Conservation (phyloP, 139 green algal species). For the Tetraselmis striata region DNA sequence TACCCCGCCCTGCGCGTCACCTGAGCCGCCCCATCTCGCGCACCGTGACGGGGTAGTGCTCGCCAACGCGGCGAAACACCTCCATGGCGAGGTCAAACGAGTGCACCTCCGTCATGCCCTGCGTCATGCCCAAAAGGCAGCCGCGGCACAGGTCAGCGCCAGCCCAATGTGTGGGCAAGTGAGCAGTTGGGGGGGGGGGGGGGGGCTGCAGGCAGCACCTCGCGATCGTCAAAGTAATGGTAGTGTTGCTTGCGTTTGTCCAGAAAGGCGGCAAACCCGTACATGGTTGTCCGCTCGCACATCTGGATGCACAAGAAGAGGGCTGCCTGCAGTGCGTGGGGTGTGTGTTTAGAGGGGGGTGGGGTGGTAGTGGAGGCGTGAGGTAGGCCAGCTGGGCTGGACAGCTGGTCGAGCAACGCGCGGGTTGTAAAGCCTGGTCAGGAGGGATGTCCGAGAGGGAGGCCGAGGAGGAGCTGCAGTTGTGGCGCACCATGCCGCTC, state of each 20-base stretch:
- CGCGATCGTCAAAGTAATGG: slow-evolving; percentile 24
- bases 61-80: slow-evolving; percentile 5
- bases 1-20: too few relatives aligned
- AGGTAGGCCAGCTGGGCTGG: too few relatives aligned
- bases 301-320: slow-evolving; percentile 17
- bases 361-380: too few relatives aligned
- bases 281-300: slow-evolving; percentile 18
- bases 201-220: too few relatives aligned
- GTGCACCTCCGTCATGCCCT: slow-evolving; percentile 21
- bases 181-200: too few relatives aligned
- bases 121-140: slow-evolving; percentile 2
- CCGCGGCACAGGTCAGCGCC: too few relatives aligned
- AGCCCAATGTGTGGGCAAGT: too few relatives aligned
- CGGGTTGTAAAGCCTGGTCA: too few relatives aligned
- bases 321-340: neutral
- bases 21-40: neutral
- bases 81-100: slow-evolving; percentile 26
- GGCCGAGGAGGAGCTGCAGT: too few relatives aligned
- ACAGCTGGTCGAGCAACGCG: too few relatives aligned
- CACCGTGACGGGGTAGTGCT: slow-evolving; percentile 9
- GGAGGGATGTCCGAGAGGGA: too few relatives aligned
- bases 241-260: slow-evolving; percentile 8
- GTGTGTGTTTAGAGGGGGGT: neutral
- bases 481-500: slow-evolving; percentile 16
- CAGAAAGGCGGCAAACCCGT: slow-evolving; percentile 21